A percentile compares a stretch with the other conserved stretches of the same genome.
phyloP scores from a whole-genome alignment of 2,329 filamentous ascomycete genomes.

The Clarireedia hainanense region DNA sequence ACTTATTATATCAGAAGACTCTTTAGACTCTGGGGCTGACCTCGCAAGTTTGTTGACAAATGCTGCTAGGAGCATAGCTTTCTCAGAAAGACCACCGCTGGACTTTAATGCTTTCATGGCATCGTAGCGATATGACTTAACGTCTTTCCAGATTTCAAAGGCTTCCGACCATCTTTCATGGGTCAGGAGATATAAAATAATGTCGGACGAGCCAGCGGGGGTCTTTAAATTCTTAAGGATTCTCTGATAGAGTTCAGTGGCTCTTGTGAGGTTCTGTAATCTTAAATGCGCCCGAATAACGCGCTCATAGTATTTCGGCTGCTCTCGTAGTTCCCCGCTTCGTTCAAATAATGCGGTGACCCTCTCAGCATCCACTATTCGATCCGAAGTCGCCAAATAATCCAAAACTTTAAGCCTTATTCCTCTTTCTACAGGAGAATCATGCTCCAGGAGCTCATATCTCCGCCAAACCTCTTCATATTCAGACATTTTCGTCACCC shows the following conservation, averaged over 20 bases:
- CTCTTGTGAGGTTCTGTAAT: constrained; percentile 32
- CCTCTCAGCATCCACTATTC: constrained; percentile 33
- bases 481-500: constrained; percentile 15
- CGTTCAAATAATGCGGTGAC: constrained; percentile 38
- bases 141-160: constrained; percentile 18
- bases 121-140: constrained; percentile 11
- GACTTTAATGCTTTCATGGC: constrained; percentile 6
- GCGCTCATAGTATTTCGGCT: constrained; percentile 36
- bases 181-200: constrained; percentile 20
- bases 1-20: not conserved
- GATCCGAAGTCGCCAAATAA: constrained; percentile 34
- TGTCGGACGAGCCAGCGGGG: constrained; percentile 18
- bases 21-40: not conserved
- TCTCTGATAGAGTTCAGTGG: constrained; percentile 20
- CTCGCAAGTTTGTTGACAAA: constrained; percentile 7
- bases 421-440: constrained; percentile 13
- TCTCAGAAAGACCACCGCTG: not conserved
- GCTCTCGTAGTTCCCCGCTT: constrained; percentile 28
- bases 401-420: constrained; percentile 26
- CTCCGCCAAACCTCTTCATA: constrained; percentile 36
- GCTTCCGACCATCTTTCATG: constrained; percentile 20
- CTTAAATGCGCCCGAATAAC: constrained; percentile 37
- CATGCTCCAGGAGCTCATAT: constrained; percentile 25
- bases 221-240: constrained; percentile 13
- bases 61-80: constrained; percentile 11